Conservation (phyloP, 208 protist species). For the Leishmania gerbilli region DNA sequence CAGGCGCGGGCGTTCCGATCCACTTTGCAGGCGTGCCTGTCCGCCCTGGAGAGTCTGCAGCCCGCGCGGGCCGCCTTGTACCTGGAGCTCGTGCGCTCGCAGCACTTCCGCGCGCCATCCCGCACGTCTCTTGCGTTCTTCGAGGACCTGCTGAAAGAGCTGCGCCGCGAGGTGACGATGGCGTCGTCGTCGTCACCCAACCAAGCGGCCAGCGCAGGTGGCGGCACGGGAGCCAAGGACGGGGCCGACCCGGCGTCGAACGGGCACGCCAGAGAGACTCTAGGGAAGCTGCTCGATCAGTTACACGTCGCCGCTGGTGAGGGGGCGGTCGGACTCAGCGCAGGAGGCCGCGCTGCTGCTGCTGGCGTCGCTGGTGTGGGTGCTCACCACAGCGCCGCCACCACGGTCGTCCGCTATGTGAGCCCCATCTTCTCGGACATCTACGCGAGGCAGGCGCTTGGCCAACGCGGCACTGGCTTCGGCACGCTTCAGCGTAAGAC, state of each 20-base stretch:
- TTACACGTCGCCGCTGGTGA: constrained; percentile 28
- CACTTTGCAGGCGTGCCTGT: constrained; percentile 54
- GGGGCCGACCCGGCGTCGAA: constrained; percentile 7
- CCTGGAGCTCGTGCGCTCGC: constrained; percentile 47
- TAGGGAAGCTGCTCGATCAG: constrained; percentile 55
- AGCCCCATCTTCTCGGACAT: constrained; percentile 35
- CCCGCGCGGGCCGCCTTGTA: constrained; percentile 47
- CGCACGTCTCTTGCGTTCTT: constrained; percentile 47
- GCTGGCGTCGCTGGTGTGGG: constrained; percentile 1
- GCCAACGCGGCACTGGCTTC: constrained; percentile 57
- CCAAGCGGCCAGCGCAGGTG: not conserved
- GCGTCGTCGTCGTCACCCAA: constrained; percentile 1
- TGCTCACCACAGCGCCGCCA: constrained; percentile 16
- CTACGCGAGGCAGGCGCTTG: constrained; percentile 47
- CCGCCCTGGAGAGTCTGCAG: constrained; percentile 66
- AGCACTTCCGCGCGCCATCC: constrained; percentile 42
- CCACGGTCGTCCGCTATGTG: constrained; percentile 33
- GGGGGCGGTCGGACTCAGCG: not conserved
- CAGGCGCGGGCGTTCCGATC: constrained; percentile 53
- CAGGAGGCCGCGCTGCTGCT: not conserved
- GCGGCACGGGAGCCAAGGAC: not conserved
- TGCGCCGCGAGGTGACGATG: constrained; percentile 34
- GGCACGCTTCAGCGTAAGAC: constrained; percentile 46
- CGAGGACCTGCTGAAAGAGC: constrained; percentile 45
- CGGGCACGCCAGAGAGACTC: constrained; percentile 33